phyloP scores from a whole-genome alignment of 805 yeast species.

The Metschnikowia hibisci region DNA sequence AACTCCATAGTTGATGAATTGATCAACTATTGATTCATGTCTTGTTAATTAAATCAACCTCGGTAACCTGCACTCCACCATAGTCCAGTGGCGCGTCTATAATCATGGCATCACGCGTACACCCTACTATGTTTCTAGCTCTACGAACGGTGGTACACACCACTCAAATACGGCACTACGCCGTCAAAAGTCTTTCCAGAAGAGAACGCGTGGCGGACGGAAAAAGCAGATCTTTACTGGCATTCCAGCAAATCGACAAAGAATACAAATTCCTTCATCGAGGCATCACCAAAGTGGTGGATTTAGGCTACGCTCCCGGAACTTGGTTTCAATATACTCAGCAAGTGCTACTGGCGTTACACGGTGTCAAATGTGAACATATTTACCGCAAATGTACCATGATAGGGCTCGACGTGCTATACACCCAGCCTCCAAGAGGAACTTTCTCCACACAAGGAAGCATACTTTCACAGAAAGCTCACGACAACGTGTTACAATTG shows the following conservation, averaged over 20 bases:
- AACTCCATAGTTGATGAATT: too few species aligned
- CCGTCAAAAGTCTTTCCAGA: not conserved
- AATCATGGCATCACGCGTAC: too few species aligned
- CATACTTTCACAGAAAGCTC: constrained; percentile 48
- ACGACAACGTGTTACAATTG: constrained; percentile 9
- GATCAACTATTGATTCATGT: too few species aligned
- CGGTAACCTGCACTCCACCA: too few species aligned
- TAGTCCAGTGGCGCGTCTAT: too few species aligned
- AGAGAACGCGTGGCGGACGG: constrained; percentile 22
- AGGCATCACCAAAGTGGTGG: constrained; percentile 30
- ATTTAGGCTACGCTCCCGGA: constrained; percentile 41
- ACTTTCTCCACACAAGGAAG: constrained; percentile 83
- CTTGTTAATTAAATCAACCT: too few species aligned
- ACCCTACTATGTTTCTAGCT: too few species aligned
- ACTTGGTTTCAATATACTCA: constrained; percentile 36
- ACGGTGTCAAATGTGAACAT: constrained; percentile 26
- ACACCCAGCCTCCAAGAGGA: constrained; percentile 76
- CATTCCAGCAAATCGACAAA: constrained; percentile 27
- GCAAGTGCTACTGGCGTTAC: constrained; percentile 25
- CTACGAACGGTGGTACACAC: not conserved
- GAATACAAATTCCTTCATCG: constrained; percentile 26
- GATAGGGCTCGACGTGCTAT: constrained; percentile 55
- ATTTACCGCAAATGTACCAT: constrained; percentile 31
- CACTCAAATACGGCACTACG: not conserved
- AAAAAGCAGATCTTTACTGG: constrained; percentile 24